These are phyloP conservation scores for Vaccinium vitisidaea DNA, from an alignment of 148 eudicot genomes.

Conservation along the genomic window DNA sequence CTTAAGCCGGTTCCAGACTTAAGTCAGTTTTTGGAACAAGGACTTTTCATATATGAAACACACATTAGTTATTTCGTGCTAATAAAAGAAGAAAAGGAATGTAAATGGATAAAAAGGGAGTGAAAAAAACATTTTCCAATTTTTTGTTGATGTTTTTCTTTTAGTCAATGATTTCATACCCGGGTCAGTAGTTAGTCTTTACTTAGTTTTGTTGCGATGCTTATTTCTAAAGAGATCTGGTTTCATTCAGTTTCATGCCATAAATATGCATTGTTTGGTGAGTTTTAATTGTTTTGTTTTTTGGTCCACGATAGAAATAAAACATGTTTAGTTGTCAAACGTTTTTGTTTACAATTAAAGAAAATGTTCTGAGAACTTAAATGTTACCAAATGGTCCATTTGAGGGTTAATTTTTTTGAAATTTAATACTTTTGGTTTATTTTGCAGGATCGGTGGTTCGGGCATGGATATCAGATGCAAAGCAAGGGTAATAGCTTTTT, in stretches of 20 bases:
- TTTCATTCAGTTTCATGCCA: not conserved
- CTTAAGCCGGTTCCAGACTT: too few species aligned
- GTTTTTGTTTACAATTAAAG: too few species aligned
- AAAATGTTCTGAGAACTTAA: not conserved
- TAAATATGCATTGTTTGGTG: not conserved
- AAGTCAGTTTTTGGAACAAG: too few species aligned
- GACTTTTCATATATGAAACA: too few species aligned
- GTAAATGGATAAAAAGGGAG: too few species aligned
- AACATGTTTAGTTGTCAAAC: not conserved
- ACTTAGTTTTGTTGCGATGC: not conserved
- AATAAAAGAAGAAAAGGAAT: too few species aligned
- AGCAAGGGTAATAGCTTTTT: conserved; percentile 59
- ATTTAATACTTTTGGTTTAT: not conserved
- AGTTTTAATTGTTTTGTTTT: not conserved
- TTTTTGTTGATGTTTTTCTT: not conserved
- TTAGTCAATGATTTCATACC: not conserved
- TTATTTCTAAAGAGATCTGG: not conserved
- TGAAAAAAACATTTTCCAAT: not conserved
- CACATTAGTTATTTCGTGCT: too few species aligned
- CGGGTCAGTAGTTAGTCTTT: not conserved
- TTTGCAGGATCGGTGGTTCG: conserved; percentile 86
- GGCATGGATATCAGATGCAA: conserved; percentile 93
- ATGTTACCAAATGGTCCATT: not conserved
- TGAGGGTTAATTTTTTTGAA: not conserved
- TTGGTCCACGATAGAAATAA: not conserved